Evolutionary conservation across 2,329 filamentous ascomycete genomes (phyloP), one percentile per base, ranked within the genome.

Genomic region (Fusarium goolgardi): DNA sequence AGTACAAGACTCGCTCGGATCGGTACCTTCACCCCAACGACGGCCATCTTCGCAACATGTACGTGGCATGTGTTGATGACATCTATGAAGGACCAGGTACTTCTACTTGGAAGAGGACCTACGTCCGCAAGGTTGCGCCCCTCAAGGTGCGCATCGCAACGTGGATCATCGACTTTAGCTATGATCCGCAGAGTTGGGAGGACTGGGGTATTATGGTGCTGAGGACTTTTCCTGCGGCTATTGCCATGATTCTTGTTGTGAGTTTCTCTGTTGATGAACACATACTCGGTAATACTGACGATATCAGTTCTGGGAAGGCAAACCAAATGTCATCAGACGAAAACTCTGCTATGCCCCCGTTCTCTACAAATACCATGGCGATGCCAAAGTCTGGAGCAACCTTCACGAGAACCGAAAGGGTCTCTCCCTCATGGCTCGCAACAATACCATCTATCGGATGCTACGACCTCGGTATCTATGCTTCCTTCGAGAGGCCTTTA

Each of bases 61-160:
- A 74, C 29, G 72, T 74, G 12, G 69, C 72, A 11, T 65, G 67
- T 27, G 70, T 68, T 12, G 72, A 74, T 27, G 65, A 69, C 6
- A 74, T 74, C 23, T 74, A 70, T n/a, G 63, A 73, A 12, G 72
- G 69, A 1, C 52, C 64, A 21, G 69, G 69, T 2, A 74, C 64
- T 41, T 74, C 72, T n/a, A 74, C 72, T 43, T 74, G 72, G 72
- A 73, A 66, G 59, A 63, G 72, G 41, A 74, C 72, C 29, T 74
- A 71, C 47, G 69, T 74, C 40, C 70, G 67, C 44, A 73, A 71
- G 47, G 72, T 74, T 5, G 69, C 72, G 7, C 67, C 72, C 4
- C 40, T 71, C 32, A 74, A 74, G 51, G 63, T 74, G 31, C 67
- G 72, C 13, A 71, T 73, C 25, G 72, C 72, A 12, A 74, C 72